Evolutionary conservation across 1,284 basidiomycete species (phyloP), one percentile per base, ranked within the genome.

Genomic region (Apiotrichum laibachii): DNA sequence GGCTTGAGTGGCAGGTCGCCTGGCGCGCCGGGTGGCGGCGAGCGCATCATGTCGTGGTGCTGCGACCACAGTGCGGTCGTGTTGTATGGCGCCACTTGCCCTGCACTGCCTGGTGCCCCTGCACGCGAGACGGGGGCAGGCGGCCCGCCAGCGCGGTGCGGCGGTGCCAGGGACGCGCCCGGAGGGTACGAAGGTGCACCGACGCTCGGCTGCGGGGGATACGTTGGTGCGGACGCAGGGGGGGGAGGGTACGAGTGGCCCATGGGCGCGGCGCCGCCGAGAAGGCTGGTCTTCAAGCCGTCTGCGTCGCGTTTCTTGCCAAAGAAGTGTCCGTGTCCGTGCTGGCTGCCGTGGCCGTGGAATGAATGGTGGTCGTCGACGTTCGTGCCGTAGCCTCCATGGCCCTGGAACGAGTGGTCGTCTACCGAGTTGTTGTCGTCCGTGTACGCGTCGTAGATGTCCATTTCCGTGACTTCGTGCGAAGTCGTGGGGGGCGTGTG

Each of bases 381-480:
- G 37, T 56, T 55, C 12, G 31, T 18, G 16, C 61, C 50, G 15
- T 13, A 11, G 43, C 43, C 19, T 3, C 54, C 40, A n/a, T 59
- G 44, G 51, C 35, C 52, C 22, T 56, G 50, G 16, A 52, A 56
- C 11, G 31, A 33, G 53, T 52, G 40, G 26, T 43, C 55, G 18
- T 47, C 26, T 10, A 19, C 15, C 19, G n/a, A 34, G 37, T 19
- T 45, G 12, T n/a, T 16, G 39, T 40, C 49, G 34, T 26, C 37
- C 1, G 21, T n/a, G 33, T 52, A 56, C 16, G 54, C 42, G 49
- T 50, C 55, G 49, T 50, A 51, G 18, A 50, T 49, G 47, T 55
- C 48, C 26, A 49, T 13, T 19, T 50, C 43, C 26, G 39, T 49
- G 31, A 55, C 39, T 33, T 42, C 50, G n/a, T 26, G n/a, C 12